These are phyloP conservation scores for Epichloe hybrida DNA, from an alignment of 2,329 filamentous ascomycete genomes.

Conservation along the genomic window DNA sequence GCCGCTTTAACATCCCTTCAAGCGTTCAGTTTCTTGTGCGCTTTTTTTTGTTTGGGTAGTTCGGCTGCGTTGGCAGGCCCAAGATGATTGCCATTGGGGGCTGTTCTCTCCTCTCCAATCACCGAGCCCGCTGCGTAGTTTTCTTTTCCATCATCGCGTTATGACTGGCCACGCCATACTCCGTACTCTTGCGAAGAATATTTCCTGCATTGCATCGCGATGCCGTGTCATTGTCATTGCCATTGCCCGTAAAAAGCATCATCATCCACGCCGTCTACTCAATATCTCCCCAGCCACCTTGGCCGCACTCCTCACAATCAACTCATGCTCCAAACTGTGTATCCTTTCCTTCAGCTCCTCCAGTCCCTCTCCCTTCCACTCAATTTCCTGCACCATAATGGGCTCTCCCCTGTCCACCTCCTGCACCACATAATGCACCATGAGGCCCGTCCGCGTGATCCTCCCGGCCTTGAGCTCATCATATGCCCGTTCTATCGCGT, in stretches of 20 bases:
- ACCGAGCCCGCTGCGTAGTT: no score
- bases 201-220: no score
- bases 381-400: constrained; percentile 37
- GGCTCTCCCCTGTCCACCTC: constrained; percentile 70
- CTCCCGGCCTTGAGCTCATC: constrained; percentile 52
- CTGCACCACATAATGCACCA: constrained; percentile 74
- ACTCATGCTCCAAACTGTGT: constrained; percentile 60
- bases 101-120: no score
- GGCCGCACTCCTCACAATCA: constrained; percentile 64
- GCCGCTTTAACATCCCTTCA: not conserved
- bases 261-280: no score
- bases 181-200: no score
- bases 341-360: constrained; percentile 58
- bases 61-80: no score
- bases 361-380: constrained; percentile 49
- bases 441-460: constrained; percentile 65
- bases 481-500: constrained; percentile 67
- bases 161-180: no score
- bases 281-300: constrained; percentile 30
- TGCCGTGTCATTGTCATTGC: no score
- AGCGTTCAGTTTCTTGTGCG: not conserved
- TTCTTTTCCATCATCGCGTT: no score
- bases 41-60: not conserved
- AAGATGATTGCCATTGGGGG: no score
- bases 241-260: no score